Evolutionary conservation across 2,329 filamentous ascomycete genomes (phyloP).

Genomic region (Ophiostoma angusticollis): DNA sequence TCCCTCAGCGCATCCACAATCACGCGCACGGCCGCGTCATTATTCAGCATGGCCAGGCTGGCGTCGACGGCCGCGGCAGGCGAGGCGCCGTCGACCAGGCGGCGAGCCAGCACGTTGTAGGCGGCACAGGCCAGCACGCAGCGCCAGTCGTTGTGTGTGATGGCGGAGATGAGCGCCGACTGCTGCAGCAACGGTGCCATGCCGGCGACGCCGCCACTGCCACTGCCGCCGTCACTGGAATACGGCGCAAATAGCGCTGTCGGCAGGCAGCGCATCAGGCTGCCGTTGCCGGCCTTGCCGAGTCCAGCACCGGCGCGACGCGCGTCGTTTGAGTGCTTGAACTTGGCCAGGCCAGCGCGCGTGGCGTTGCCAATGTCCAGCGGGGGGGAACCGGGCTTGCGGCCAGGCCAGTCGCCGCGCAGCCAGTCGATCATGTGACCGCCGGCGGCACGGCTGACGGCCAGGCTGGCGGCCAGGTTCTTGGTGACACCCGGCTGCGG

Average conservation of each 20-base stretch:
- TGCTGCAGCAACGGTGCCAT: slow-evolving; percentile 19
- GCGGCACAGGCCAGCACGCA: slow-evolving; percentile 26
- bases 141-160: slow-evolving; percentile 26
- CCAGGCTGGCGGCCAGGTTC: slow-evolving; percentile 5
- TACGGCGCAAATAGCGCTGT: slow-evolving; percentile 29
- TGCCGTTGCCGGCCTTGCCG: slow-evolving; percentile 31
- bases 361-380: slow-evolving; percentile 30
- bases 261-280: slow-evolving; percentile 34
- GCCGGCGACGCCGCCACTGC: too few species aligned
- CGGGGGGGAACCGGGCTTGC: slow-evolving; percentile 21
- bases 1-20: background rate
- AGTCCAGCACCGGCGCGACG: slow-evolving; percentile 24
- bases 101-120: slow-evolving; percentile 27
- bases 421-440: slow-evolving; percentile 30
- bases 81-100: slow-evolving; percentile 19
- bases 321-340: slow-evolving; percentile 21
- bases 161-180: slow-evolving; percentile 24
- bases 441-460: slow-evolving; percentile 24
- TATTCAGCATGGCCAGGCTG: slow-evolving; percentile 11
- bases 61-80: slow-evolving; percentile 19
- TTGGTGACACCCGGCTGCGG: too few species aligned
- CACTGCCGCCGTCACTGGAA: too few species aligned
- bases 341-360: slow-evolving; percentile 21
- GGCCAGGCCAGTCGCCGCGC: slow-evolving; percentile 29
- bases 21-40: slow-evolving; percentile 9